phyloP scores from a whole-genome alignment of 495 filamentous ascomycete genomes.

The Penicillium crystallinum region DNA sequence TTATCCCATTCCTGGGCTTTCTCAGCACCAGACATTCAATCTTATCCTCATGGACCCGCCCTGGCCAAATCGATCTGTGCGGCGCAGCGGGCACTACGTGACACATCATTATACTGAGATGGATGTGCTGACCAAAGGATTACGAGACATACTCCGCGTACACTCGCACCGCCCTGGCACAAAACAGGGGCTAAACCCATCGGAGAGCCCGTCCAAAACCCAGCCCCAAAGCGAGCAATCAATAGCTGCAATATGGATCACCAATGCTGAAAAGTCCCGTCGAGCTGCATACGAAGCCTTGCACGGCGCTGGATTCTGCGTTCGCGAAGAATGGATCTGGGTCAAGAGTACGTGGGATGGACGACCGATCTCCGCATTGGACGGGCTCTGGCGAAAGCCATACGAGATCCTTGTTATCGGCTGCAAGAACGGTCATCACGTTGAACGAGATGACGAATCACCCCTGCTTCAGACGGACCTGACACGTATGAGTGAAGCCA shows the following conservation, averaged over 20 bases:
- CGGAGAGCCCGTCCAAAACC: not conserved
- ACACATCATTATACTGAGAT: slow-evolving; percentile 42
- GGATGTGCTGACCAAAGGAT: slow-evolving; percentile 21
- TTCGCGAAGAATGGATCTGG: slow-evolving; percentile 87
- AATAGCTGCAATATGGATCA: slow-evolving; percentile 74
- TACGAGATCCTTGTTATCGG: slow-evolving; percentile 82
- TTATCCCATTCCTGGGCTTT: slow-evolving; percentile 26
- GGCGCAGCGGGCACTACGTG: slow-evolving; percentile 61
- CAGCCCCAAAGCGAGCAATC: slow-evolving; percentile 14
- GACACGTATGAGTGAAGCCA: slow-evolving; percentile 5
- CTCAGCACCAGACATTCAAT: slow-evolving; percentile 52
- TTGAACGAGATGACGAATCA: not conserved
- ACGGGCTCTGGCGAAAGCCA: slow-evolving; percentile 71
- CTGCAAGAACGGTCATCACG: not conserved
- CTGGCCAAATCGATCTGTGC: slow-evolving; percentile 87
- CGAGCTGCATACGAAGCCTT: slow-evolving; percentile 58
- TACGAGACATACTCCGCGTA: slow-evolving; percentile 26
- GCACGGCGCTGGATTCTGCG: slow-evolving; percentile 54
- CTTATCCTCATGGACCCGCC: slow-evolving; percentile 86
- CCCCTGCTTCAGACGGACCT: not conserved
- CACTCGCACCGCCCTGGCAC: slow-evolving; percentile 18
- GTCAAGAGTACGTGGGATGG: slow-evolving; percentile 72
- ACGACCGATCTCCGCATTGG: slow-evolving; percentile 62
- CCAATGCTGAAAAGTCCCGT: slow-evolving; percentile 63
- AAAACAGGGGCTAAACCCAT: not conserved